Conservation (phyloP, 2,329 filamentous ascomycete genomes). For the Colletotrichum caudatum region DNA sequence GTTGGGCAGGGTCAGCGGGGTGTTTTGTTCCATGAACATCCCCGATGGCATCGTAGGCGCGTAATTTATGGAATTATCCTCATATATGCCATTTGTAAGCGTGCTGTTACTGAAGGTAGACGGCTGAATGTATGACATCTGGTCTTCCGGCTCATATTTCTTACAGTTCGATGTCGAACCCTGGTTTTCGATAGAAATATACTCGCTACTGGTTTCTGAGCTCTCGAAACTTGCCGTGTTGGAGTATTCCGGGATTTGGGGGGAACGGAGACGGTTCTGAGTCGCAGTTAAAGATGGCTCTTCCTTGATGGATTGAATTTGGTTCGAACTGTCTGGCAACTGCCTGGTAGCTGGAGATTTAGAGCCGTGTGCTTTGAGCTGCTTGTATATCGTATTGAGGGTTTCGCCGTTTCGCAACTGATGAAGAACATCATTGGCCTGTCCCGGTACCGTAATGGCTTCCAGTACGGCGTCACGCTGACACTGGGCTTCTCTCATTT, state of each 20-base stretch:
- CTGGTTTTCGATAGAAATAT: background rate
- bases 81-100: background rate
- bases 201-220: background rate
- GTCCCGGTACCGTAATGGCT: background rate
- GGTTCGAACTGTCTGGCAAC: background rate
- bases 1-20: background rate
- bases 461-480: slow-evolving; percentile 5
- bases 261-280: background rate
- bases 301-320: background rate
- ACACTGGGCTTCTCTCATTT: background rate
- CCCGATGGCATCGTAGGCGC: background rate
- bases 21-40: background rate
- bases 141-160: background rate
- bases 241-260: background rate
- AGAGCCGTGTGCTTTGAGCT: background rate
- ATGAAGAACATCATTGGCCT: background rate
- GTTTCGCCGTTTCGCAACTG: background rate
- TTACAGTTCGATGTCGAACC: background rate
- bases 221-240: background rate
- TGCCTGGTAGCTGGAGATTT: background rate
- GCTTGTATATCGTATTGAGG: background rate
- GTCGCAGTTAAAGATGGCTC: background rate
- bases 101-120: background rate
- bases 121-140: background rate
- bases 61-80: too few relatives aligned